phyloP scores from a whole-genome alignment of 2,329 filamentous ascomycete genomes.

The Coniochaeta pulveracea region DNA sequence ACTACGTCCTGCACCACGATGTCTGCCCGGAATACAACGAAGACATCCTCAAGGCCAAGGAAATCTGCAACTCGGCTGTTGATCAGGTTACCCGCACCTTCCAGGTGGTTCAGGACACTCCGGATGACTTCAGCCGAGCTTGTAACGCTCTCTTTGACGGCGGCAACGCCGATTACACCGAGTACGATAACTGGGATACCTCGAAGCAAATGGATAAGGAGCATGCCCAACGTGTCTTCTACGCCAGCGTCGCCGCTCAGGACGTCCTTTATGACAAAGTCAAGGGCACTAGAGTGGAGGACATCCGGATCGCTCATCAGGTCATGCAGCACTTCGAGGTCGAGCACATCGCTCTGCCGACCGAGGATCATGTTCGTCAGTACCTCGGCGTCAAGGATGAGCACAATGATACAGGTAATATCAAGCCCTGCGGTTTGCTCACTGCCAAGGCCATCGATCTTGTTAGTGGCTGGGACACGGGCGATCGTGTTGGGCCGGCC shows the following conservation, averaged over 20 bases:
- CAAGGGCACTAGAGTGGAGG: not conserved
- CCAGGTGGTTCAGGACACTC: conserved; percentile 41
- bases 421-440: conserved; percentile 32
- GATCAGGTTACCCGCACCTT: conserved; percentile 53
- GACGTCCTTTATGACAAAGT: conserved; percentile 6
- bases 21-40: conserved; percentile 72
- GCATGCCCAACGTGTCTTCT: conserved; percentile 29
- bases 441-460: conserved; percentile 31
- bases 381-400: conserved; percentile 26
- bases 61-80: conserved; percentile 54
- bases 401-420: conserved; percentile 16
- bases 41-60: conserved; percentile 55
- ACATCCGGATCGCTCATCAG: conserved; percentile 28
- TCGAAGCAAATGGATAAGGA: conserved; percentile 24
- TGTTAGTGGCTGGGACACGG: conserved; percentile 34
- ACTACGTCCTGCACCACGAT: conserved; percentile 73
- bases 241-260: conserved; percentile 27
- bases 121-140: conserved; percentile 72
- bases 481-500: conserved; percentile 10
- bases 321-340: conserved; percentile 52
- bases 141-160: conserved; percentile 51
- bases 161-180: conserved; percentile 22
- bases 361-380: conserved; percentile 24
- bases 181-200: conserved; percentile 15
- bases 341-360: conserved; percentile 33